These are phyloP conservation scores for Tricholoma furcatifolium DNA, from an alignment of 768 basidiomycete genomes.

Conservation along the genomic window DNA sequence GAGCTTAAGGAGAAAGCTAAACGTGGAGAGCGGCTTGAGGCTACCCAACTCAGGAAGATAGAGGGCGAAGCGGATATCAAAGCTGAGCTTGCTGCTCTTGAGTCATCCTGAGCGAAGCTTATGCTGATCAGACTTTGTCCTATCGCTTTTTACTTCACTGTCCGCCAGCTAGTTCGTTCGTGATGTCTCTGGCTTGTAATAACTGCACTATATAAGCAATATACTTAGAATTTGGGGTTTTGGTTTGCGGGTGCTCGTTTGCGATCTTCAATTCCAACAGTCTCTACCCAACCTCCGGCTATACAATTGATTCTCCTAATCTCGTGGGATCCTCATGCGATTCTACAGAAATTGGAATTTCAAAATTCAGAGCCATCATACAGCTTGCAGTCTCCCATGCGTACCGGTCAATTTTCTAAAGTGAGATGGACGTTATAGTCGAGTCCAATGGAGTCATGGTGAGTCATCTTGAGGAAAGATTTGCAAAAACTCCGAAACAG, in stretches of 20 bases:
- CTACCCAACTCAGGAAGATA: slow-evolving; percentile 96
- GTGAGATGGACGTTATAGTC: too few species aligned
- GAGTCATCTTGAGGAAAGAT: too few species aligned
- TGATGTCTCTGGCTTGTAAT: slow-evolving; percentile 2
- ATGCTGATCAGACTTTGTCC: background rate
- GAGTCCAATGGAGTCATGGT: too few species aligned
- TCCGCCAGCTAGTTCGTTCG: background rate
- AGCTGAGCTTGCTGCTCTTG: slow-evolving; percentile 57
- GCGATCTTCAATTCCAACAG: background rate
- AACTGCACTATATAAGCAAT: slow-evolving; percentile 1
- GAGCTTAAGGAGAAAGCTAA: slow-evolving; percentile 92
- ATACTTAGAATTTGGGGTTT: slow-evolving; percentile 4
- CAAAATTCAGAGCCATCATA: too few species aligned
- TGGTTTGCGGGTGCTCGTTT: background rate
- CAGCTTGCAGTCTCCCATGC: too few species aligned
- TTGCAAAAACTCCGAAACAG: too few species aligned
- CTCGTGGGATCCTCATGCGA: too few species aligned
- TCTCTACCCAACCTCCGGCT: too few species aligned
- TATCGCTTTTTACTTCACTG: background rate
- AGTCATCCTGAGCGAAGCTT: background rate
- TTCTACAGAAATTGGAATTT: too few species aligned
- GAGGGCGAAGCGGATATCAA: slow-evolving; percentile 85
- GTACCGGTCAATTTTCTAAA: too few species aligned
- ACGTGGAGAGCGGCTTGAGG: slow-evolving; percentile 89
- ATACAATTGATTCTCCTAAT: too few species aligned